Percentiles rank a stretch among this genome's conserved stretches.
These are phyloP conservation scores for Aspergillus texensis DNA, from an alignment of 2,329 filamentous ascomycete species.

Conservation along the genomic window DNA sequence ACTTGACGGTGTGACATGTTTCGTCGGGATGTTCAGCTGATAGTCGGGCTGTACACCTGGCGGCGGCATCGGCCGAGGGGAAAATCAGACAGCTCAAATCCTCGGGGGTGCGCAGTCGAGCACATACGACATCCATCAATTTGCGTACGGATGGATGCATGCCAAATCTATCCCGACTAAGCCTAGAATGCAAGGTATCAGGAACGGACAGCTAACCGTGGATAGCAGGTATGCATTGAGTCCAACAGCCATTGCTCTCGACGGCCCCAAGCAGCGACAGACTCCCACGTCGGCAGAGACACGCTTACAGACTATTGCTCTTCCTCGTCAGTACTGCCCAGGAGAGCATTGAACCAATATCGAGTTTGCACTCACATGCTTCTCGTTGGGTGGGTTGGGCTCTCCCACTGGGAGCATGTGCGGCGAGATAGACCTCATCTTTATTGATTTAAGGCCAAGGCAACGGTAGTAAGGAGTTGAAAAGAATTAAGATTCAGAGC, in stretches of 20 bases:
- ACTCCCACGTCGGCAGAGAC: conserved; percentile 13
- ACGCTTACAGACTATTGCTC: conserved; percentile 10
- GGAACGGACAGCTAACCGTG: conserved; percentile 4
- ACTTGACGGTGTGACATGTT: background rate
- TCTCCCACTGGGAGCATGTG: background rate
- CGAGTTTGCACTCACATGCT: background rate
- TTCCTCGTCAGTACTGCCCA: background rate
- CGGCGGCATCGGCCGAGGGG: conserved; percentile 4
- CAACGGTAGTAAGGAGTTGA: background rate
- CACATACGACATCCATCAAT: conserved; percentile 2
- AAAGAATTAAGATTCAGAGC: background rate
- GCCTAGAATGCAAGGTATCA: background rate
- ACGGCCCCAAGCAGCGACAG: conserved; percentile 3
- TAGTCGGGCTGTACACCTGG: conserved; percentile 1
- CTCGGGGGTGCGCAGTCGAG: background rate
- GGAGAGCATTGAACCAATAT: background rate
- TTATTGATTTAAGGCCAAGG: background rate
- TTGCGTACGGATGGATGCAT: conserved; percentile 3
- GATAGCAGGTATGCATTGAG: conserved; percentile 11
- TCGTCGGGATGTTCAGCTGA: background rate
- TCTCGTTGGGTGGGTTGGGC: background rate
- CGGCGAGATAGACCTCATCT: background rate
- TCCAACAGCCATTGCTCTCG: conserved; percentile 9
- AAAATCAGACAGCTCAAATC: conserved; percentile 5
- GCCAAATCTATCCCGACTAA: conserved; percentile 5